Percentiles rank a stretch among this genome's conserved stretches.
Evolutionary conservation across 495 filamentous ascomycete species (phyloP).

Genomic region (Penicillium subrubescens): DNA sequence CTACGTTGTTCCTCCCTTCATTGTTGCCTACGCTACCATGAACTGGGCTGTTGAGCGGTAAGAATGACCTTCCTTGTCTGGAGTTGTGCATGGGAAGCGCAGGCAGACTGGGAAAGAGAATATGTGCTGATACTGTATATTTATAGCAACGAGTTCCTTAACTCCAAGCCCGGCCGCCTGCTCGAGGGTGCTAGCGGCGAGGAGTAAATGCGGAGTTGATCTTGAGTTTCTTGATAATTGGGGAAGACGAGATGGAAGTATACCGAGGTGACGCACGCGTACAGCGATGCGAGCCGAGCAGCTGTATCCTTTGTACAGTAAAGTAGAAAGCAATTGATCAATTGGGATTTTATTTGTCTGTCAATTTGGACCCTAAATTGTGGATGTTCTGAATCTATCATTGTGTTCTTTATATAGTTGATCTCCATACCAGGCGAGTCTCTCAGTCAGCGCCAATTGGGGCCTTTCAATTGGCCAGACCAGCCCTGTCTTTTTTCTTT

Average conservation of each 20-base stretch:
- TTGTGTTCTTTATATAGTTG: not conserved
- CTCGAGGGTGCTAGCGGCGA: constrained; percentile 37
- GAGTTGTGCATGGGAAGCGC: not conserved
- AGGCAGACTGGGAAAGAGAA: not conserved
- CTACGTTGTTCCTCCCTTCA: constrained; percentile 78
- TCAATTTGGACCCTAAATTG: not conserved
- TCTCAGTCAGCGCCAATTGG: constrained; percentile 24
- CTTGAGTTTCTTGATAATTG: constrained; percentile 2
- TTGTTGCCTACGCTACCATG: constrained; percentile 75
- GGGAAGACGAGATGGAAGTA: constrained; percentile 21
- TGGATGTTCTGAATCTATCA: not conserved
- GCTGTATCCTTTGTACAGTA: constrained; percentile 50
- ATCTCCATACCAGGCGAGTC: not conserved
- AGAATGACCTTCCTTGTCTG: constrained; percentile 10
- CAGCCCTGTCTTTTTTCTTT: not conserved
- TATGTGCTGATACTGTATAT: not conserved
- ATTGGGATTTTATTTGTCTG: constrained; percentile 35
- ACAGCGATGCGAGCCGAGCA: constrained; percentile 13
- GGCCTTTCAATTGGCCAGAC: constrained; percentile 20
- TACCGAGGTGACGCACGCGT: constrained; percentile 15
- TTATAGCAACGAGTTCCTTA: constrained; percentile 82
- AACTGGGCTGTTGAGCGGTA: constrained; percentile 87
- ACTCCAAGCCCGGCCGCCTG: constrained; percentile 83
- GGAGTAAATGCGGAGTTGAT: constrained; percentile 34
- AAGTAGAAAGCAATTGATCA: constrained; percentile 51